Base-by-base conservation (phyloP, 192 early-diverging fungal genomes). In the Rhizophlyctis rosea region DNA sequence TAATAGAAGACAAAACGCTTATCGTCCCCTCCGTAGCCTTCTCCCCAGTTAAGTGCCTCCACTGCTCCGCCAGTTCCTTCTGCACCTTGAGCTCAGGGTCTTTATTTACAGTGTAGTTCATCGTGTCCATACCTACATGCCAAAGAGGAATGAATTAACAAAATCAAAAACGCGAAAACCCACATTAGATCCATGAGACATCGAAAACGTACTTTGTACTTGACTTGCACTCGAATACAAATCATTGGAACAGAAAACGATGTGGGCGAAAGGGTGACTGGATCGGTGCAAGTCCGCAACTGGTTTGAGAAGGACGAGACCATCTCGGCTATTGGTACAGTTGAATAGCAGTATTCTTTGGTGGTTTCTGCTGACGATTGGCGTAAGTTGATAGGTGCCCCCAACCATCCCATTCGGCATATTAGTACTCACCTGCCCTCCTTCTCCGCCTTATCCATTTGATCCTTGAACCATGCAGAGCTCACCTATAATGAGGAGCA, bases 181-280 rank as follows among this genome's bases (percentile, higher is more conserved):
- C 51, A 53, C 5, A 24, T 5, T 27, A 25, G 3, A 4, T 32
- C 18, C 23, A 62, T 23, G 39, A 44, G 39, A 44, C 7, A 44
- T 7, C 7, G 9, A 35, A 28, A 4, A 66, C 55, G 62, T 48
- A 56, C 50, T 34, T 18, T 60, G 47, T 55, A 35, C 25, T 50
- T 49, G 23, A 32, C 47, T 27, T 54, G 24, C 55, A n/a, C 62
- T 74, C 23, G 11, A 35, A 35, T 67, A 77, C n/a, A 68, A 50
- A 16, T 77, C 69, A 59, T 92, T 93, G 0, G 92, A 85, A 39
- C 87, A 90, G 75, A 98, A 95, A 9, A 95, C 76, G 0, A 89
- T 88, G 27, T 80, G 68, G 32, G 83, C 70, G 65, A 90, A 86
- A 47, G 68, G 39, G 13, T 86, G 67, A 4, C 44, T 16, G 35